Conservation (phyloP, 2,329 filamentous ascomycete genomes). For the Colletotrichum camelliae region DNA sequence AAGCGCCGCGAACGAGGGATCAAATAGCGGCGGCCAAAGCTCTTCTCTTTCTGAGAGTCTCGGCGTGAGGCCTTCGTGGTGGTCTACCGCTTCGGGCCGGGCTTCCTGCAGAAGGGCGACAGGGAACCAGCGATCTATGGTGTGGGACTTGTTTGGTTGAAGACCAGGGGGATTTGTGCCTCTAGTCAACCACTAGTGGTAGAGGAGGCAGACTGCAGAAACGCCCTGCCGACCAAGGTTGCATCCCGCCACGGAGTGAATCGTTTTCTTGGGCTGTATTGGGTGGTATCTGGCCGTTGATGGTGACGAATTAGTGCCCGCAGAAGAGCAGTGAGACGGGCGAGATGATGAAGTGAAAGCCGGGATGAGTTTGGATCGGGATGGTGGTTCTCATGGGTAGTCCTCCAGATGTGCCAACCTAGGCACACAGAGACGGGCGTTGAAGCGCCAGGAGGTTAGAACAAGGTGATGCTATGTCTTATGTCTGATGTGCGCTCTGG, state of each 20-base stretch:
- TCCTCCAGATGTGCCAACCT: not conserved
- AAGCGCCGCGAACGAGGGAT: not conserved
- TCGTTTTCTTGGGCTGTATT: not conserved
- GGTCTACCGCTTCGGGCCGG: constrained; percentile 1
- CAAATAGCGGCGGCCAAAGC: not conserved
- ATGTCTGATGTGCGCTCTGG: not conserved
- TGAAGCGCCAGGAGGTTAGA: not conserved
- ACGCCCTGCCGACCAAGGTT: not conserved
- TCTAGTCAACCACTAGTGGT: not conserved
- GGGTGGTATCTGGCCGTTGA: not conserved
- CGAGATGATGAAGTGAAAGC: constrained; percentile 1
- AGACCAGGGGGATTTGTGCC: not conserved
- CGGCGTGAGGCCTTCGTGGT: not conserved
- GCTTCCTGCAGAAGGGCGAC: not conserved
- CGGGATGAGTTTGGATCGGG: not conserved
- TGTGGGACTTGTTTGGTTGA: not conserved
- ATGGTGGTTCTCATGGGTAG: not conserved
- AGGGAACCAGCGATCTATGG: not conserved
- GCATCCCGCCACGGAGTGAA: not conserved
- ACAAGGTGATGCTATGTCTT: not conserved
- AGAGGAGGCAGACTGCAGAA: not conserved
- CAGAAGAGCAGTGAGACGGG: not conserved
- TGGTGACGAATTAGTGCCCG: not conserved
- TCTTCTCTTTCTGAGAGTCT: not conserved
- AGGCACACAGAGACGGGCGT: not conserved